Base-by-base conservation (phyloP, 73 alveolate species). In the Symbiodinium pilosum region DNA sequence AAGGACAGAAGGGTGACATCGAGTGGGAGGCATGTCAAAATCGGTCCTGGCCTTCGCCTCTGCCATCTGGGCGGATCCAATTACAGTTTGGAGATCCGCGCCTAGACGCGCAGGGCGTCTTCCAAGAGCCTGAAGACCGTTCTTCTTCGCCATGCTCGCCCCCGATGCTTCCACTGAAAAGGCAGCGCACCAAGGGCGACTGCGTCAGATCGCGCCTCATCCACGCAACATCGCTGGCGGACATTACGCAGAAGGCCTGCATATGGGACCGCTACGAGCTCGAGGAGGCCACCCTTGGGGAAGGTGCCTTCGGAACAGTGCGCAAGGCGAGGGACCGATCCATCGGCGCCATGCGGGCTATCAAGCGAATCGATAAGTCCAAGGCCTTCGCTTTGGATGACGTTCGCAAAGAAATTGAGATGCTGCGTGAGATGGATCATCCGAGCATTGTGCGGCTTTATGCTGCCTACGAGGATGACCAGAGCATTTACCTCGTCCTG, bases 271-370 rank as follows among this genome's bases (percentile, higher is more conserved):
- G 93, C 21, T 85, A 85, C 38, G 43, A 85, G 43, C 93, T 85
- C 0, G 93, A 85, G 38, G 93, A 85, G 52, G n/a, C 93, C 34
- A 85, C 93, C 14, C 73, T 85, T 9, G 93, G 93, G 32, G 93
- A 85, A 36, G 93, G 93, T 44, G 93, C 77, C 81, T 85, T 85
- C n/a, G 93, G 93, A 14, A 43, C 93, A 18, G 93, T 85, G n/a
- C 93, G 56, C 81, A 85, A 85, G 77, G 93, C 93, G 3, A 32
- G 93, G 54, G 93, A 86, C 36, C 83, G 83, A 42, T 30, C 40
- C 36, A 40, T 86, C 30, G 93, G 69, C 47, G 41, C 93, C 34
- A 86, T 86, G 93, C 77, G 93, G 14, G 93, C 93, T 4, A 83
- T 51, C 18, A 86, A 86, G 83, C 93, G 93, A 7, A 51, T 86